Conservation (phyloP, 1,284 basidiomycete species). For the Anthracocystis setariae region DNA sequence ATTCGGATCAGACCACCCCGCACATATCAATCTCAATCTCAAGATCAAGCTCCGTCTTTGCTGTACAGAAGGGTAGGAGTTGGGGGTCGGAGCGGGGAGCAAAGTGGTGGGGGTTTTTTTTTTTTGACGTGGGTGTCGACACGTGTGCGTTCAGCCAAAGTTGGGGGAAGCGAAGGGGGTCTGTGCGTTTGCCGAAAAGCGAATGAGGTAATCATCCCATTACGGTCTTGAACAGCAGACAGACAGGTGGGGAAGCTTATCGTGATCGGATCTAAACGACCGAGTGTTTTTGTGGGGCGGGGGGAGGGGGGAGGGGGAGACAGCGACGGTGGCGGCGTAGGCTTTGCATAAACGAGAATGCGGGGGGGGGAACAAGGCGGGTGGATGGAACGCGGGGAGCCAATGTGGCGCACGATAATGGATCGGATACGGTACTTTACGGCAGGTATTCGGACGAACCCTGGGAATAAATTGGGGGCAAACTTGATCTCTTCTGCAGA, state of each 20-base stretch:
- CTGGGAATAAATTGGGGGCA: conserved; percentile 11
- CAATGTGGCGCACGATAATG: not conserved
- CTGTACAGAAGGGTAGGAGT: not conserved
- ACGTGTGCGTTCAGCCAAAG: too few relatives aligned
- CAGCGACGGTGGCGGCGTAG: too few relatives aligned
- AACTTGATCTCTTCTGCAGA: too few relatives aligned
- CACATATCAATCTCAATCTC: not conserved
- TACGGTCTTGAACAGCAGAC: too few relatives aligned
- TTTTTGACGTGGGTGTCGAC: too few relatives aligned
- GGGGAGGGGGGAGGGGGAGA: too few relatives aligned
- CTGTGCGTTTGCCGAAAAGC: not conserved
- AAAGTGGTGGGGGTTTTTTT: too few relatives aligned
- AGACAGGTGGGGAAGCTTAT: conserved; percentile 1
- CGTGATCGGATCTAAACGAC: conserved; percentile 12
- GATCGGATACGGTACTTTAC: conserved; percentile 9
- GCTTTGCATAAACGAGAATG: conserved; percentile 5
- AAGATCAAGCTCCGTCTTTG: not conserved
- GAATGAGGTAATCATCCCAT: too few relatives aligned
- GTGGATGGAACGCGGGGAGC: conserved; percentile 5
- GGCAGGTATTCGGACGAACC: conserved; percentile 21
- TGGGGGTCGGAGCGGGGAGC: too few relatives aligned
- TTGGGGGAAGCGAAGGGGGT: not conserved
- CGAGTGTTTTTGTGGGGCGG: too few relatives aligned
- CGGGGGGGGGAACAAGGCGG: not conserved
- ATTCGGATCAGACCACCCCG: conserved; percentile 1